Conservation (phyloP, 176 grass and related monocot species). For the Poa annua region DNA sequence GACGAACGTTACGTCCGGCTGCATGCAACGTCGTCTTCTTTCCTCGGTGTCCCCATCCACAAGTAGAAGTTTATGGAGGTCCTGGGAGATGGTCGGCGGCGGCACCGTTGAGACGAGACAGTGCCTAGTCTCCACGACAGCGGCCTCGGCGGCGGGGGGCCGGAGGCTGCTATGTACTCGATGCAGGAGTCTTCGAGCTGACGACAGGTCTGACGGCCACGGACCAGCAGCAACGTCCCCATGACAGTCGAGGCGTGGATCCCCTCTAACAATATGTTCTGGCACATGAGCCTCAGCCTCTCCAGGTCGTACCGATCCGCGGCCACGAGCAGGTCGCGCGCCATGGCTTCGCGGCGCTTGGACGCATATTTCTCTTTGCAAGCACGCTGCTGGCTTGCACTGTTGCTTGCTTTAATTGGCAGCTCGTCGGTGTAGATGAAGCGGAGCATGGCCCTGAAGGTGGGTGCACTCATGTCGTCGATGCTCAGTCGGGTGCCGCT, state of each 20-base stretch:
- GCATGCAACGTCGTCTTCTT: background rate
- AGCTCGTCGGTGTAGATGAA: conserved; percentile 25
- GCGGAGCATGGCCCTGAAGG: conserved; percentile 21
- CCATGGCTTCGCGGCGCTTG: background rate
- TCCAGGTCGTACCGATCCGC: conserved; percentile 1
- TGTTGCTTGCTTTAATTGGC: background rate
- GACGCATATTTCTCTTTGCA: background rate
- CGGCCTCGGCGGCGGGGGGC: background rate
- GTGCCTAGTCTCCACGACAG: background rate
- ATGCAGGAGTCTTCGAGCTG: background rate
- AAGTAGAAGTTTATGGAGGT: background rate
- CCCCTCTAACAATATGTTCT: background rate
- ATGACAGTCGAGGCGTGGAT: background rate
- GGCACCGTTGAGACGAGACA: background rate
- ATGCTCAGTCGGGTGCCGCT: background rate
- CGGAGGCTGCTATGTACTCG: background rate
- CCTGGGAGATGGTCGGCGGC: background rate
- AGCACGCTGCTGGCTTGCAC: background rate
- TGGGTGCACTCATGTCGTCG: background rate
- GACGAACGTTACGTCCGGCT: background rate
- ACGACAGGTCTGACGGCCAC: background rate
- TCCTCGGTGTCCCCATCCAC: too few relatives aligned
- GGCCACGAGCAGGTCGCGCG: background rate
- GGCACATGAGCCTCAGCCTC: background rate
- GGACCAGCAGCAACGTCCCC: background rate